phyloP scores from a whole-genome alignment of 2,329 filamentous ascomycete species.

The Colletotrichum ledebouriae region DNA sequence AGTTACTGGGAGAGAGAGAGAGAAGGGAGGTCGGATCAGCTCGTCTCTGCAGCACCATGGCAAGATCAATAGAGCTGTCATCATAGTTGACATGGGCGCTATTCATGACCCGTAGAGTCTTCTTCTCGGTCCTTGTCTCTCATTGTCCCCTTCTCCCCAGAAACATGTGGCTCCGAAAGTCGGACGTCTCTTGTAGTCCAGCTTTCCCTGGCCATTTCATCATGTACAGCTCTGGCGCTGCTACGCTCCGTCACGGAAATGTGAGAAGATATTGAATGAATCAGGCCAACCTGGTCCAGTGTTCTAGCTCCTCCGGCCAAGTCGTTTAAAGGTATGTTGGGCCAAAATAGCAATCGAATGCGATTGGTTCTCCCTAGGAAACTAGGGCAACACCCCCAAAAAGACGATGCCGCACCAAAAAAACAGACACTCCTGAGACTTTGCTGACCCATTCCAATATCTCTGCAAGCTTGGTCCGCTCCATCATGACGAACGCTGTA shows the following conservation, averaged over 20 bases:
- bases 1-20: not conserved
- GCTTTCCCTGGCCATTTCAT: not conserved
- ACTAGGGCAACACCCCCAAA: not conserved
- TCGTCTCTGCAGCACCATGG: not conserved
- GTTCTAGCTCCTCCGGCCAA: not conserved
- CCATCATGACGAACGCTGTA: conserved; percentile 12
- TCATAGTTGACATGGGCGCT: not conserved
- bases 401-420: not conserved
- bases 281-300: not conserved
- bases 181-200: no score
- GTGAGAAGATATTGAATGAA: not conserved
- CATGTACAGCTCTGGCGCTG: no score
- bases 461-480: not conserved
- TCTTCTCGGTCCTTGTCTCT: no score
- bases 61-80: not conserved
- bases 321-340: conserved; percentile 5
- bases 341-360: not conserved
- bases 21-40: not conserved
- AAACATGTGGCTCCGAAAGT: not conserved
- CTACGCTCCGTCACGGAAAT: no score
- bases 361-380: not conserved
- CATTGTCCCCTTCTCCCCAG: no score
- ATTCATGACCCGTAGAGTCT: not conserved
- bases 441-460: conserved; percentile 15
- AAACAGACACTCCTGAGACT: not conserved